These are phyloP conservation scores for Rhytidiadelphus loreus DNA, from an alignment of 225 moss, liverwort and hornwort genomes.

Conservation along the genomic window DNA sequence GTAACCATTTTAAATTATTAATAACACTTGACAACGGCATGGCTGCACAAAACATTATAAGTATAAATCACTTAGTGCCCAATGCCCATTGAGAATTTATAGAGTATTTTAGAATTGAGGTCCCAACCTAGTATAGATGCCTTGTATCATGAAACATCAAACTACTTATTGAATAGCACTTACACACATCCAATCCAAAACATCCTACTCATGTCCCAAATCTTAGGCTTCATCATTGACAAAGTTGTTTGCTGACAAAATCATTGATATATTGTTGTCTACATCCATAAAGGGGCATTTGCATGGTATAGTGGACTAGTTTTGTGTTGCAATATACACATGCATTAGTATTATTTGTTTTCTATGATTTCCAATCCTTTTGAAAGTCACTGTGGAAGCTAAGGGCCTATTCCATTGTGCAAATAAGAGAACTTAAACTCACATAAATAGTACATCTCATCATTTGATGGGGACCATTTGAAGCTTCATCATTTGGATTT, in stretches of 20 bases:
- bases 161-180: not conserved
- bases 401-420: not conserved
- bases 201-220: not conserved
- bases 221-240: not conserved
- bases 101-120: not conserved
- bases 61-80: not conserved
- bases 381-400: not conserved
- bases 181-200: not conserved
- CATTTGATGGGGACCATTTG: not conserved
- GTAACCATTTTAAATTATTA: not conserved
- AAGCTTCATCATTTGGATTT: not conserved
- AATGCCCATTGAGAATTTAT: not conserved
- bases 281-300: not conserved
- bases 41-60: accelerated
- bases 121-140: not conserved
- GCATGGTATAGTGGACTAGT: not conserved
- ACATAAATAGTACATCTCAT: not conserved
- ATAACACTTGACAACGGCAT: not conserved
- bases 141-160: not conserved
- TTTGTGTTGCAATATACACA: not conserved
- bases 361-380: not conserved
- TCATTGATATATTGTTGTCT: not conserved
- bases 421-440: not conserved
- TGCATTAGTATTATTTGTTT: not conserved
- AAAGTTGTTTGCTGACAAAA: not conserved